Evolutionary conservation across 2,329 filamentous ascomycete species (phyloP).

Genomic region (Colletotrichum ledebouriae): DNA sequence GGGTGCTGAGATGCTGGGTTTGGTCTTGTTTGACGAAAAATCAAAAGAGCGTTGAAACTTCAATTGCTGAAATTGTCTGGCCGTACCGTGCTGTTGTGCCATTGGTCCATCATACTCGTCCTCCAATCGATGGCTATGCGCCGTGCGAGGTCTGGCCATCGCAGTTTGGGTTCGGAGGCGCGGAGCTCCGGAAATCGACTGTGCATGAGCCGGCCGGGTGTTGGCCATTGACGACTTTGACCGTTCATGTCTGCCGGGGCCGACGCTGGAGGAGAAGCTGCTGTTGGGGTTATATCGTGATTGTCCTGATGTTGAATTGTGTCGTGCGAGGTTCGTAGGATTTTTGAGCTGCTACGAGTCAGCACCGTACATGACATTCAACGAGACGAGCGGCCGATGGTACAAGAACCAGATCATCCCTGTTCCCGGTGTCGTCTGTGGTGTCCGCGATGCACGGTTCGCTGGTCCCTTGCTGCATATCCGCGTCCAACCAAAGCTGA

Average conservation of each 20-base stretch:
- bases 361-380: constrained; percentile 12
- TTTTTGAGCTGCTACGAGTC: constrained; percentile 51
- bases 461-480: constrained; percentile 5
- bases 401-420: constrained; percentile 36
- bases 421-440: constrained; percentile 28
- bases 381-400: constrained; percentile 9
- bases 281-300: constrained; percentile 50
- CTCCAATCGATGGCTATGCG: constrained; percentile 57
- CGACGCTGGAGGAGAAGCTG: constrained; percentile 70
- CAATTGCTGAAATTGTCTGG: constrained; percentile 31
- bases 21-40: constrained; percentile 45
- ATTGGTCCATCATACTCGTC: constrained; percentile 53
- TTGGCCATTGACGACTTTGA: constrained; percentile 65
- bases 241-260: constrained; percentile 65
- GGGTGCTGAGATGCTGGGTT: constrained; percentile 48
- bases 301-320: constrained; percentile 52
- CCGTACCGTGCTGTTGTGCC: constrained; percentile 54
- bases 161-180: constrained; percentile 53
- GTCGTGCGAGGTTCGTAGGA: constrained; percentile 48
- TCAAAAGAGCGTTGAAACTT: constrained; percentile 28
- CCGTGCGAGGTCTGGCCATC: constrained; percentile 54
- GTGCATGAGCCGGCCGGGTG: constrained; percentile 55
- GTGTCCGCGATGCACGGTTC: constrained; percentile 18
- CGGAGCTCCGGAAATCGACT: constrained; percentile 50
- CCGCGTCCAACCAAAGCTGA: constrained; percentile 27